Conservation (phyloP, 2,329 filamentous ascomycete species). For the Macrophomina tecta region DNA sequence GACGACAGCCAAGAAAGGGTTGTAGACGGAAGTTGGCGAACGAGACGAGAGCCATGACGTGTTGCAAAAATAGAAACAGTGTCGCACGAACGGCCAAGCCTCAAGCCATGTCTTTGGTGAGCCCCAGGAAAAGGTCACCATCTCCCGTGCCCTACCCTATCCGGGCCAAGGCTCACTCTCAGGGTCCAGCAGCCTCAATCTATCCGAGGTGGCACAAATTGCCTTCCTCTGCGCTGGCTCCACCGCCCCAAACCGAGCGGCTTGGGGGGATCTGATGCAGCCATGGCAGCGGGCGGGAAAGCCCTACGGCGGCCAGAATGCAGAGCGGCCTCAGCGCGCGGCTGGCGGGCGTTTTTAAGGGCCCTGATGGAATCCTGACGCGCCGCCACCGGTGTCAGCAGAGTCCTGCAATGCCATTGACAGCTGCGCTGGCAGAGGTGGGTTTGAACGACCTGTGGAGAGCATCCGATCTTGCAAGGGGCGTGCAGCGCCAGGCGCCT, state of each 20-base stretch:
- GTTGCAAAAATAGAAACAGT: constrained; percentile 18
- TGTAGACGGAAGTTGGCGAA: constrained; percentile 6
- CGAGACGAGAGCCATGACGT: not conserved
- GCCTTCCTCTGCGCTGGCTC: not conserved
- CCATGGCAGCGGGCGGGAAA: constrained; percentile 5
- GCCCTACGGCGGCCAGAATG: constrained; percentile 14
- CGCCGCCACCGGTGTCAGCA: not conserved
- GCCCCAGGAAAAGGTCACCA: constrained; percentile 8
- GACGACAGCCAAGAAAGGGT: constrained; percentile 17
- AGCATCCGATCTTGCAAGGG: constrained; percentile 22
- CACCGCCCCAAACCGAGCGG: not conserved
- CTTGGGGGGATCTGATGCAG: not conserved
- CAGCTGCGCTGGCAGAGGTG: not conserved
- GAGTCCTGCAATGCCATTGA: constrained; percentile 10
- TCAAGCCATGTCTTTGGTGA: constrained; percentile 18
- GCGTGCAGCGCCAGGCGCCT: constrained; percentile 11
- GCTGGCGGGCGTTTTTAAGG: constrained; percentile 9
- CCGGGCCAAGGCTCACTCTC: constrained; percentile 5
- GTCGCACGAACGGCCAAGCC: constrained; percentile 15
- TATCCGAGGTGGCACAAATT: constrained; percentile 16
- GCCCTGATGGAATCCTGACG: not conserved
- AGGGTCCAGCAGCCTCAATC: constrained; percentile 20
- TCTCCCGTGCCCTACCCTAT: not conserved
- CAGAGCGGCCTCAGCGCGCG: constrained; percentile 19
- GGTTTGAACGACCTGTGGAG: constrained; percentile 8